Base-by-base conservation (phyloP, 345 rosid species). In the Cardamine chenopodiifolia region DNA sequence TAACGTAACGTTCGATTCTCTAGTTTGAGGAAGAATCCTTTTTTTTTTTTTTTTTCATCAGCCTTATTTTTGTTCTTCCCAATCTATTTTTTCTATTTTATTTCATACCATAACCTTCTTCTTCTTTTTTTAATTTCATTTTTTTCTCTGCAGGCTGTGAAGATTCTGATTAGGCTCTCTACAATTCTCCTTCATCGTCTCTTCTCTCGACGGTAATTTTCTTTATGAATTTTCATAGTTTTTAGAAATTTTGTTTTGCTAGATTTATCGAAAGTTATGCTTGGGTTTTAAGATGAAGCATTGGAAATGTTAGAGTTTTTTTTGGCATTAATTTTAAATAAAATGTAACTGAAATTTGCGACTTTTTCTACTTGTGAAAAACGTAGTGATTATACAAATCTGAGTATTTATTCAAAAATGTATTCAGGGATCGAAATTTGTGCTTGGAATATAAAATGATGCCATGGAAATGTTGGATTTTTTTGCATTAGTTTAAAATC, bases 201-300 rank as follows among this genome's bases (percentile, higher is more conserved):
- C 78, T 49, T 67, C 68, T 35, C 18, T 11, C 8, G 44, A 58
- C 2, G 62, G 78, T 75, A 65, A 31, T 15, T 40, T 10, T 20
- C 7, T 31, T 11, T 45, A 45, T 20, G 29, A 6, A 8, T 17
- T 50, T 61, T 61, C 32, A 40, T 42, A 42, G 10, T 25, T 63
- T 31, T 72, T 49, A 32, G 2, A 39, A 34, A 19, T 59, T 20
- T 11, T 11, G n/a, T 17, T 57, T 17, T 17, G 4, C 14, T 26
- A 48, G 44, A 48, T 34, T 66, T 37, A 37, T 68, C 37, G 12
- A 22, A 22, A 22, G 22, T 47, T 15, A 19, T 47, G 34, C 0
- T 61, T 48, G 7, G 18, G 19, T 19, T 28, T 56, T 26, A 28
- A 52, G 8, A 52, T 62, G 54, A 62, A 62, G 14, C 34, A 20